Conservation (phyloP, 192 early-diverging fungal species). For the Borealophlyctis nickersoniae region DNA sequence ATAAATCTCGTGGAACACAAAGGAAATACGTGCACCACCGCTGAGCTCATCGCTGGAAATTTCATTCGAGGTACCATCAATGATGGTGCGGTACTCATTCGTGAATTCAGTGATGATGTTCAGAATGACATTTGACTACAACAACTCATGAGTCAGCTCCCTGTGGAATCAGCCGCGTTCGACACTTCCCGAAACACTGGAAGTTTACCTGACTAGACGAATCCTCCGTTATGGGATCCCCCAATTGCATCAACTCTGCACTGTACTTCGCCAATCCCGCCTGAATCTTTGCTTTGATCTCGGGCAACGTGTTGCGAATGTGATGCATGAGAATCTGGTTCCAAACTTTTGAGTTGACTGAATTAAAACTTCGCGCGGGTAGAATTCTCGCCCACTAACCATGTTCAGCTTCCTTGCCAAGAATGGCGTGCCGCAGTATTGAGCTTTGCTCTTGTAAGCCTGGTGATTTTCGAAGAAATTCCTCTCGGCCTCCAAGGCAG, state of each 20-base stretch:
- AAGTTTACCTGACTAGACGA: slow-evolving; percentile 48
- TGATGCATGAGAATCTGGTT: slow-evolving; percentile 96
- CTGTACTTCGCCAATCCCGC: slow-evolving; percentile 80
- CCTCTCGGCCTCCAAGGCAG: slow-evolving; percentile 85
- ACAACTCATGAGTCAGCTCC: background rate
- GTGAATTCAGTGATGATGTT: slow-evolving; percentile 99
- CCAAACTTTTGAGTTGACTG: background rate
- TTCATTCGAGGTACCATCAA: slow-evolving; percentile 95
- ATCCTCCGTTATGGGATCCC: slow-evolving; percentile 85
- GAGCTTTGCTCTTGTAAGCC: slow-evolving; percentile 92
- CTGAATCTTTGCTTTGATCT: slow-evolving; percentile 97
- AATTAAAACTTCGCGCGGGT: background rate
- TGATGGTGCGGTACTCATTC: slow-evolving; percentile 91
- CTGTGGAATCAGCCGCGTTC: slow-evolving; percentile 1
- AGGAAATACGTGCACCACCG: slow-evolving; percentile 97
- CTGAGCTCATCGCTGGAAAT: slow-evolving; percentile 91
- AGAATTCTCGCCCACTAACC: slow-evolving; percentile 42
- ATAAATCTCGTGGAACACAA: slow-evolving; percentile 99
- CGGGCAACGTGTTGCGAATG: slow-evolving; percentile 95
- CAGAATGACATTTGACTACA: slow-evolving; percentile 83
- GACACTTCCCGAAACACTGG: background rate
- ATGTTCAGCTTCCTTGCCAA: slow-evolving; percentile 96
- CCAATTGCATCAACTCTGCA: slow-evolving; percentile 81
- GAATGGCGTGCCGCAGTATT: slow-evolving; percentile 99
- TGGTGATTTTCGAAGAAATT: slow-evolving; percentile 93